These are phyloP conservation scores for Solanum paucissectum DNA, from an alignment of 257 asterid species.

Conservation along the genomic window DNA sequence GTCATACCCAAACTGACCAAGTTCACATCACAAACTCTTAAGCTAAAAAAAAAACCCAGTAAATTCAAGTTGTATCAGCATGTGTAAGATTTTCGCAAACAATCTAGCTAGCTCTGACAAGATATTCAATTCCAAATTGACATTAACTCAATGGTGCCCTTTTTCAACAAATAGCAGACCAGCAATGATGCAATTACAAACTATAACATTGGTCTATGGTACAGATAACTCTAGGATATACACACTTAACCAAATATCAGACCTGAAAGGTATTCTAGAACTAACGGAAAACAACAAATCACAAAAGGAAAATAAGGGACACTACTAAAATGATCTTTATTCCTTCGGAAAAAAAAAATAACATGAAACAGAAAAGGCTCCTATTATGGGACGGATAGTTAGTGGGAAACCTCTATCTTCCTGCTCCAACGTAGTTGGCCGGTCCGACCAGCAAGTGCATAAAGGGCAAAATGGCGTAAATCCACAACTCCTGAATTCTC, in stretches of 20 bases:
- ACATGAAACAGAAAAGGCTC: background rate
- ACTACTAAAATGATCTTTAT: background rate
- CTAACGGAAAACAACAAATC: background rate
- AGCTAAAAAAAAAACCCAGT: background rate
- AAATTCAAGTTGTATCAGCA: background rate
- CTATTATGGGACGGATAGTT: background rate
- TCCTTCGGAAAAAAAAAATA: background rate
- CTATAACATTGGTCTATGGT: background rate
- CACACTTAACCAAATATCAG: background rate
- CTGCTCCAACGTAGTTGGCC: constrained; percentile 88
- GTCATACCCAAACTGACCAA: background rate
- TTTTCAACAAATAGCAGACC: background rate
- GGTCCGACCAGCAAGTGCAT: constrained; percentile 88
- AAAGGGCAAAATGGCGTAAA: constrained; percentile 82
- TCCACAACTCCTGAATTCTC: constrained; percentile 70
- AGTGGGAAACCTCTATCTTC: constrained; percentile 55
- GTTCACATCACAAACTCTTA: background rate
- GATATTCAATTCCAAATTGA: background rate
- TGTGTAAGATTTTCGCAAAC: background rate
- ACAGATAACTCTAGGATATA: background rate
- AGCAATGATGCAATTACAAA: background rate
- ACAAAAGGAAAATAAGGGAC: background rate
- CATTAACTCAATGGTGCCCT: background rate
- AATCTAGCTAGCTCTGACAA: background rate
- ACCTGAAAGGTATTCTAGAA: background rate